Conservation (phyloP, 1,139 yeast genomes). For the Magnusiomyces sp. region DNA sequence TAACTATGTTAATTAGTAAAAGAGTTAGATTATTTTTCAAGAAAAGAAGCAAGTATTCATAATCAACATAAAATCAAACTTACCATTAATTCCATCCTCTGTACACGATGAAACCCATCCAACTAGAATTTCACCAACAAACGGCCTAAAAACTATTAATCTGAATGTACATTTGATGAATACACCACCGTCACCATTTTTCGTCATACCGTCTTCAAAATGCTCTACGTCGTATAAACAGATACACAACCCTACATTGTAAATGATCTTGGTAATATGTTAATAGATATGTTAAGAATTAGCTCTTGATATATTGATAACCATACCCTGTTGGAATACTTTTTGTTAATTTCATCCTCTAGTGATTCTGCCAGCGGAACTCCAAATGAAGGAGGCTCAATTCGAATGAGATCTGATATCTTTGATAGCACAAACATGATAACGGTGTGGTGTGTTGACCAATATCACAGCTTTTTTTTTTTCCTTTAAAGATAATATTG, state of each 20-base stretch:
- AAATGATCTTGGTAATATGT: constrained; percentile 38
- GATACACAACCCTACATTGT: constrained; percentile 74
- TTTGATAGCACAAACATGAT: constrained; percentile 77
- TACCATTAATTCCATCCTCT: constrained; percentile 68
- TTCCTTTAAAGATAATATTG: no score
- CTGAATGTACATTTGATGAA: constrained; percentile 63
- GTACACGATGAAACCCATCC: constrained; percentile 92
- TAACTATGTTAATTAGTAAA: constrained; percentile 28
- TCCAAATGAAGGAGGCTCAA: constrained; percentile 80
- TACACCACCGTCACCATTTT: constrained; percentile 95
- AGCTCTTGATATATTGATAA: constrained; percentile 26
- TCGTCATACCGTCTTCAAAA: constrained; percentile 78
- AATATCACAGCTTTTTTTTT: no score
- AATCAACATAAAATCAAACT: background rate
- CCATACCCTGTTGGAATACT: constrained; percentile 58
- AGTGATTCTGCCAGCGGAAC: constrained; percentile 63
- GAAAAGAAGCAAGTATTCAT: background rate
- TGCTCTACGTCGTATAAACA: constrained; percentile 75
- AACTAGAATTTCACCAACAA: constrained; percentile 84
- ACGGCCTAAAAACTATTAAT: constrained; percentile 81
- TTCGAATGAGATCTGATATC: constrained; percentile 72
- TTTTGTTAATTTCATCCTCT: constrained; percentile 71
- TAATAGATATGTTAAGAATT: background rate
- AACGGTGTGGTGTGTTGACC: background rate
- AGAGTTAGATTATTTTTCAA: constrained; percentile 3